Base-by-base conservation (phyloP, 2,329 filamentous ascomycete species). In the Colletotrichum eleusines region DNA sequence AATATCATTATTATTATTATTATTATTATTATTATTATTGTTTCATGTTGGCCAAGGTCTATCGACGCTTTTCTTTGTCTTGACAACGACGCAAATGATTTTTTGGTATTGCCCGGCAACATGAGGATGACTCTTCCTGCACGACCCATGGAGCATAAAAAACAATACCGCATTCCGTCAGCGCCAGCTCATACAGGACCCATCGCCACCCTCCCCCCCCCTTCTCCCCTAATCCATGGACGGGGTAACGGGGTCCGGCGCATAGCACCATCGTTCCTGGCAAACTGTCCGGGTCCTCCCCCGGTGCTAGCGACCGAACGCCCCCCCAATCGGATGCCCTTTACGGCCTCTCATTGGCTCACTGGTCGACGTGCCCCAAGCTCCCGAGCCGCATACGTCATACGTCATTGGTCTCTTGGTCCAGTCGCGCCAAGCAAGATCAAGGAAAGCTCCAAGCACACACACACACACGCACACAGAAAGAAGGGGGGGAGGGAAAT, bases 341-440 rank as follows among this genome's bases (percentile, higher is more conserved):
- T n/a, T 23, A 38, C 40, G 48, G 40, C 3, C 44, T 57, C 28
- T 63, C 51, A 69, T 71, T 71, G 69, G 69, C n/a, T 23, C 4
- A 28, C 20, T 26, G 35, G 48, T 63, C 33, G 26, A 11, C n/a
- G 6, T 71, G 69, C 53, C 64, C 69, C 64, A 71, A 71, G 69
- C 69, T 71, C 69, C 64, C 64, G 69, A 71, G 69, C 69, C 69
- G 69, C 69, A 71, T 42, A 54, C 60, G 50, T 63, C 60, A 63
- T 71, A 71, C 69, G 69, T 71, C 69, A 71, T 71, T 63, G 64
- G 64, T 44, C 59, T 69, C 46, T 59, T 33, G 46, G 38, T 14
- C 23, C 46, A 23, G 26, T n/a, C 31, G 59, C 64, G 69, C 69
- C 69, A 68, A 69, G 63, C 69, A 71, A 69, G 58, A 68, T 71